Evolutionary conservation across 2,329 filamentous ascomycete genomes (phyloP), one percentile per base, ranked within the genome.

Genomic region (Lecanoromycetidae sp.): DNA sequence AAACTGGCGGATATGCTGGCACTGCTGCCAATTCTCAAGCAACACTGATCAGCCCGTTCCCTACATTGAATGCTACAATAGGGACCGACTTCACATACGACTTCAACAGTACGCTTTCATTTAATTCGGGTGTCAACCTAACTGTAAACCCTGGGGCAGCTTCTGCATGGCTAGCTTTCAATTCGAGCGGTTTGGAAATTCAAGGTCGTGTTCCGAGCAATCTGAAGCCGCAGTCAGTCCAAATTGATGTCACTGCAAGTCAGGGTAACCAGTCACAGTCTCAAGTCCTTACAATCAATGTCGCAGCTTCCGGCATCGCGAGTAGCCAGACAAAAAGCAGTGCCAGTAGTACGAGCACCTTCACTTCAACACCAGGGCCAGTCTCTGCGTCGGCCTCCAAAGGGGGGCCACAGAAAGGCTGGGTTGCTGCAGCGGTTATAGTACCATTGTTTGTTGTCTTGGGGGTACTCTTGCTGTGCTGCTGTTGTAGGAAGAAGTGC

Each of bases 161-260:
- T 2, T 60, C 64, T 3, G 56, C 60, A 12, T 75, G 74, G 71
- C 61, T 77, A n/a, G 57, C 61, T 1, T 77, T 74, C 55, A 66
- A 75, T 51, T 44, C 65, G 13, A 54, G 50, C 8, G 68, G 63
- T 22, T 61, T 67, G 35, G 65, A 63, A 2, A 62, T 77, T 2
- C 59, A 60, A n/a, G 75, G 74, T 12, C 65, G 63, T n/a, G 64
- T 75, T 8, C 72, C 74, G 0, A 53, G 58, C 1, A 59, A 64
- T 40, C 48, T 66, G 5, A 52, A 61, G 5, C 59, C 69, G 2
- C 57, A 63, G 29, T 61, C 62, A 7, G 60, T 71, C 17, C 57
- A 61, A 15, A 64, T 69, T 19, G 68, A 63, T 10, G 50, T 77
- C 29, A 69, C 61, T 8, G 70, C 68, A 15, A 64, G 56, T 19